Evolutionary conservation across 768 basidiomycete species (phyloP), one percentile per base, ranked within the genome.

Genomic region (Rubroboletus satanas): DNA sequence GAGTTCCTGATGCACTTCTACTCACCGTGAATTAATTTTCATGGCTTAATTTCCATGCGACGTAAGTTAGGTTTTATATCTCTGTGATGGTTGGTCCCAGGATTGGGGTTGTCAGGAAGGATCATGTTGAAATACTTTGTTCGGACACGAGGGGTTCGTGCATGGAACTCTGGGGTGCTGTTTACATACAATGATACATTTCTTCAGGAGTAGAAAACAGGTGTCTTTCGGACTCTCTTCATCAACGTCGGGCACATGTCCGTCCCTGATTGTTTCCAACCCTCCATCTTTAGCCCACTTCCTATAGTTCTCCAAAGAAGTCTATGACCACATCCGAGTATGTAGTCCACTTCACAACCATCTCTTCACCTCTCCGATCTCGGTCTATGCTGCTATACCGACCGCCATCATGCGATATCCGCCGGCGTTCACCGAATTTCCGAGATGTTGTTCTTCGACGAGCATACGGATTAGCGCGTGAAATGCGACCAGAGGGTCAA

Each of bases 1-100:
- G 44, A 53, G 35, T 55, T 26, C 47, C 44, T 45, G 52, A 56
- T 45, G 35, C 32, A 47, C 38, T 46, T 49, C 51, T 39, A 39
- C 53, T 61, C 43, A 3, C 53, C 57, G 48, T 51, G 54, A 54
- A 57, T 57, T 59, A 55, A 66, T 42, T 38, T 53, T 59, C 48
- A 29, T 46, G 56, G 11, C 39, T 58, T 57, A 47, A 68, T 61
- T 17, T 66, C 56, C 64, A 59, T 52, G 46, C 51, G 29, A 54
- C 38, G 42, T 17, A 37, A 42, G 43, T 55, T 14, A 28, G 23
- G 29, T 23, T 32, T 47, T 14, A 31, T 32, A 23, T 14, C 41
- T 31, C 42, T 48, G 15, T 31, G 37, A 41, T 23, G 28, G 45
- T 33, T 21, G 0, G 15, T 17, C 28, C 35, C 23, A 32, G 33